Conservation (phyloP, 129 eudicot genomes). For the Silybum marianum region DNA sequence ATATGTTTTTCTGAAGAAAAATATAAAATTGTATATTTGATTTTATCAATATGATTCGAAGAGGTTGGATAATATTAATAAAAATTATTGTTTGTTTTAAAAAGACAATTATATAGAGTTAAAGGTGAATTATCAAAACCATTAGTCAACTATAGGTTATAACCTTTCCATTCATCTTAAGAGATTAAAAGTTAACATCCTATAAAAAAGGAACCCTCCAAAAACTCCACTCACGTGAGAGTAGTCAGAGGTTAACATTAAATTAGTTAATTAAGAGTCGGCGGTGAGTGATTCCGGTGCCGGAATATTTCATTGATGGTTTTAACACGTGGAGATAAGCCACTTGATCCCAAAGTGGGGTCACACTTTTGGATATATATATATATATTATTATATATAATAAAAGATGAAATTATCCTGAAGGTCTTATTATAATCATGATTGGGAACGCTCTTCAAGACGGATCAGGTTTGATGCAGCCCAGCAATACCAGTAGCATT, state of each 20-base stretch:
- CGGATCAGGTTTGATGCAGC: slow-evolving; percentile 55
- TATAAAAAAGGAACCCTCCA: slow-evolving; percentile 20
- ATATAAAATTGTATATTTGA: neutral
- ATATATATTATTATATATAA: neutral
- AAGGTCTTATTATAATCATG: slow-evolving; percentile 37
- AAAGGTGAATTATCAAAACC: neutral
- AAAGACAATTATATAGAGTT: neutral
- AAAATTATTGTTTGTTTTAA: too few species aligned
- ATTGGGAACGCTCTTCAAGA: slow-evolving; percentile 72
- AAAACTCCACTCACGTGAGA: slow-evolving; percentile 65
- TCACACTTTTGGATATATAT: neutral
- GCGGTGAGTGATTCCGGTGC: slow-evolving; percentile 40
- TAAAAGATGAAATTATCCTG: slow-evolving; percentile 20
- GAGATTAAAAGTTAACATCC: slow-evolving; percentile 11
- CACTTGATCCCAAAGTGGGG: slow-evolving; percentile 33
- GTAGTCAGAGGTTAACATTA: slow-evolving; percentile 48
- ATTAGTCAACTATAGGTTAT: neutral
- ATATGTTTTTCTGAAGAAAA: neutral
- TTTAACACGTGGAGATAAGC: slow-evolving; percentile 44
- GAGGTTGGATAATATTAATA: neutral
- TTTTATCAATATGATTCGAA: neutral
- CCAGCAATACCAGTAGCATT: slow-evolving; percentile 13
- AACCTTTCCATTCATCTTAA: slow-evolving; percentile 30
- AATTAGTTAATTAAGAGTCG: slow-evolving; percentile 13
- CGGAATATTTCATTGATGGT: slow-evolving; percentile 18